A percentile compares a stretch with the other conserved stretches of the same genome.
phyloP scores from a whole-genome alignment of 495 filamentous ascomycete genomes.

The Penicillium canescens region DNA sequence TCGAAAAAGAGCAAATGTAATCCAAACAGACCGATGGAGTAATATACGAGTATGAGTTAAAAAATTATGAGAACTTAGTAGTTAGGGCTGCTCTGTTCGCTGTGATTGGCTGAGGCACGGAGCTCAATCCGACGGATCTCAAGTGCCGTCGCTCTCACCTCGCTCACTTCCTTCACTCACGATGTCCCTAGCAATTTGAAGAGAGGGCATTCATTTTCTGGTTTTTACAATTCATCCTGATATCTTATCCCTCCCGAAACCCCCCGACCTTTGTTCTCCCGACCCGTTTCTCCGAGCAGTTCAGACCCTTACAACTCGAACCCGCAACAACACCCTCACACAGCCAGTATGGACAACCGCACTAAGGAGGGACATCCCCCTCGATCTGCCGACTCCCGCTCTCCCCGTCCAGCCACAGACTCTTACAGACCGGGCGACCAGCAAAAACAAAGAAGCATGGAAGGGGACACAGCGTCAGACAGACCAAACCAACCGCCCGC shows the following conservation, averaged over 20 bases:
- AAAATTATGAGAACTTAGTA: neutral
- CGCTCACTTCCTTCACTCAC: neutral
- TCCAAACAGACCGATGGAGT: no score
- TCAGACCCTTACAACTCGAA: neutral
- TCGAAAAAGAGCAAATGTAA: no score
- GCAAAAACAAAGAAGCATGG: neutral
- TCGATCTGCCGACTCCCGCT: neutral
- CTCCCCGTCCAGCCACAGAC: neutral
- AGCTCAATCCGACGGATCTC: constrained; percentile 2
- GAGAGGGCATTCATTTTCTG: neutral
- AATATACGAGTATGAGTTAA: no score
- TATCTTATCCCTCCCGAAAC: neutral
- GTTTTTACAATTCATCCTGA: neutral
- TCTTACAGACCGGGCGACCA: neutral
- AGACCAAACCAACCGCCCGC: constrained; percentile 20
- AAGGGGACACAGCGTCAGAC: constrained; percentile 13
- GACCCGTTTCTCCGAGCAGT: neutral
- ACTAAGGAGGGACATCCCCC: neutral
- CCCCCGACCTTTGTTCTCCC: neutral
- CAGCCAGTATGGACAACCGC: constrained; percentile 1
- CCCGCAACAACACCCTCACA: neutral
- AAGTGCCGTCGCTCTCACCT: neutral
- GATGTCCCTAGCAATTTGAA: neutral
- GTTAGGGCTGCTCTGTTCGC: neutral
- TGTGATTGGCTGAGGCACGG: constrained; percentile 7